A percentile compares a stretch with the other conserved stretches of the same genome.
Evolutionary conservation across 73 alveolate species (phyloP).

Genomic region (Paraurostyla sp.): DNA sequence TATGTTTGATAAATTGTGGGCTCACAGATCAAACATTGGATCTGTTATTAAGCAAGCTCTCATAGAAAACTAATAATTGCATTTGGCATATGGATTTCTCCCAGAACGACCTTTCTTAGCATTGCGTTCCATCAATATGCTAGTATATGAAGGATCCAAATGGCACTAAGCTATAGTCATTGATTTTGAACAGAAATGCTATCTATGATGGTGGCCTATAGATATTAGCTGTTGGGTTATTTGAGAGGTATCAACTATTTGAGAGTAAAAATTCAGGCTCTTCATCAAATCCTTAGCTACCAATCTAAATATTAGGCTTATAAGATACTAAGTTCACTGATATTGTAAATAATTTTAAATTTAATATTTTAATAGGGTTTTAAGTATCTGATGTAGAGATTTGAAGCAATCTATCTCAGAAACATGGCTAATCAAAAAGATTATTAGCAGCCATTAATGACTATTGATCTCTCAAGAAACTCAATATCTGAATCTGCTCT

Average conservation of each 20-base stretch:
- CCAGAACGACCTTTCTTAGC: slow-evolving; percentile 40
- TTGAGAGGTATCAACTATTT: slow-evolving; percentile 46
- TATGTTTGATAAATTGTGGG: slow-evolving; percentile 25
- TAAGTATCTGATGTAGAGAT: slow-evolving; percentile 15
- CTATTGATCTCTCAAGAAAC: slow-evolving; percentile 10
- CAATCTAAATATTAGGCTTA: slow-evolving; percentile 8
- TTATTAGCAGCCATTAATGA: slow-evolving; percentile 19
- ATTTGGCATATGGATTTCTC: slow-evolving; percentile 43
- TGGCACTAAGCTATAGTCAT: neutral
- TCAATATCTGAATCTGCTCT: slow-evolving; percentile 7
- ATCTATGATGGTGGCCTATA: slow-evolving; percentile 51
- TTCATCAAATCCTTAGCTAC: neutral
- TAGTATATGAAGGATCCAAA: slow-evolving; percentile 13
- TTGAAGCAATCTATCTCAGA: slow-evolving; percentile 27
- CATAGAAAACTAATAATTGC: neutral
- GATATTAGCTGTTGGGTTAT: slow-evolving; percentile 35
- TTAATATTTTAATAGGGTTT: neutral
- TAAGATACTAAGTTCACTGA: slow-evolving; percentile 52
- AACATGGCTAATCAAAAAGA: neutral
- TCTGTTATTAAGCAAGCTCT: neutral
- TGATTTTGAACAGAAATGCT: slow-evolving; percentile 11
- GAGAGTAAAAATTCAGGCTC: neutral
- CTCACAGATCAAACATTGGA: slow-evolving; percentile 42
- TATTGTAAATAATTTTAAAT: neutral
- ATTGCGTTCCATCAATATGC: slow-evolving; percentile 31